phyloP scores from a whole-genome alignment of 345 rosid genomes.

The Capsella bursapastoris region DNA sequence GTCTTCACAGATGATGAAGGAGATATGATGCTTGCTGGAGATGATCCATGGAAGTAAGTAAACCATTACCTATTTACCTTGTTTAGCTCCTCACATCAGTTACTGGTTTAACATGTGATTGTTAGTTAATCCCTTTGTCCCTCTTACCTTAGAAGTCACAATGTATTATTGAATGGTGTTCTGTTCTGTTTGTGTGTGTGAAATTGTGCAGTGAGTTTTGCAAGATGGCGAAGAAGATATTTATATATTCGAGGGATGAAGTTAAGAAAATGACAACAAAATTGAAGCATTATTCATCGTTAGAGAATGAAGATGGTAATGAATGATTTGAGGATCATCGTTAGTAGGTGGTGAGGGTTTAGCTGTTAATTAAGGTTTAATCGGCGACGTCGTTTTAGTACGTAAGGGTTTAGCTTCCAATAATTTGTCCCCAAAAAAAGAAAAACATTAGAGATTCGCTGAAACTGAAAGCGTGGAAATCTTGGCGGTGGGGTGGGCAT shows the following conservation, averaged over 20 bases:
- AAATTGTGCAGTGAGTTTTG: slow-evolving; percentile 66
- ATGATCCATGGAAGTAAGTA: slow-evolving; percentile 69
- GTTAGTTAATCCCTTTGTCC: too few relatives aligned
- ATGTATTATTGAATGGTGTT: not conserved
- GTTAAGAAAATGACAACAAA: slow-evolving; percentile 57
- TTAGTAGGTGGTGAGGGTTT: slow-evolving; percentile 27
- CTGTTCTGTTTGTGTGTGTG: not conserved
- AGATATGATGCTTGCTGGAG: slow-evolving; percentile 78
- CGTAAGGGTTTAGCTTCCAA: not conserved
- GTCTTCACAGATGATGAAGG: slow-evolving; percentile 75
- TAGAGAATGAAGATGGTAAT: slow-evolving; percentile 30
- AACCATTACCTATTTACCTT: not conserved
- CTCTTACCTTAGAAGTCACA: too few relatives aligned
- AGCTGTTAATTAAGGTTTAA: slow-evolving; percentile 26
- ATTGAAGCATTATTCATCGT: slow-evolving; percentile 35
- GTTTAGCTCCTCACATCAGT: not conserved
- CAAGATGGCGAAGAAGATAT: slow-evolving; percentile 72
- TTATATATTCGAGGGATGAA: slow-evolving; percentile 62
- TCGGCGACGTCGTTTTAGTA: slow-evolving; percentile 36
- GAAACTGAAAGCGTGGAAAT: not conserved
- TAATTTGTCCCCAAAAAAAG: not conserved
- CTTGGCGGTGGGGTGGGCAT: not conserved
- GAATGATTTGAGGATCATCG: not conserved
- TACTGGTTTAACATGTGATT: not conserved
- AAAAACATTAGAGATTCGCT: not conserved